Base-by-base conservation (phyloP, 2,329 filamentous ascomycete species). In the Colletotrichum sp. region DNA sequence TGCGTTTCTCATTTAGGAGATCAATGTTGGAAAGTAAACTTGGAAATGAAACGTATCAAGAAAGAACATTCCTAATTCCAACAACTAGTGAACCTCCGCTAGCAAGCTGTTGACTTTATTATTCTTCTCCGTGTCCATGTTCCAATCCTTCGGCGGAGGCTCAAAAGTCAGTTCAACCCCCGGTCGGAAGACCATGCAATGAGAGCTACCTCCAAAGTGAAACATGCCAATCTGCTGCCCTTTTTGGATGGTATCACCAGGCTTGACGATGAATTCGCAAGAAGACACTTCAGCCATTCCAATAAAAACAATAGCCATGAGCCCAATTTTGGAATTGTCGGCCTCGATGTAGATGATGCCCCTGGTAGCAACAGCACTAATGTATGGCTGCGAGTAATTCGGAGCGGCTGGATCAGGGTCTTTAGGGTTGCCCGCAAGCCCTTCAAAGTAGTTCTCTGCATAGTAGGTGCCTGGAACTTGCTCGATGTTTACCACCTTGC, bases 51-150 rank as follows among this genome's bases (percentile, higher is more conserved):
- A 10, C 39, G 3, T 12, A 4, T 48, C 5, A 48, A n/a, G 2
- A n/a, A n/a, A n/a, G 4, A 48, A 43, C 16, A 18, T 18, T 43
- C 16, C 0, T 10, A 0, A 1, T 5, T 43, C 5, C 16, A 0
- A n/a, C 36, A 0, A 43, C 16, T 43, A 10, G 36, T 43, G 36
- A 43, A 43, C 1, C 16, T 18, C 0, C 36, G 36, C 36, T 18
- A 43, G 36, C 36, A 43, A n/a, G 36, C 36, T 43, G 7, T 43
- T 43, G 36, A 43, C 36, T 43, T 43, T 43, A 4, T 43, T 43
- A 1, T 43, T 43, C 36, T 18, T 43, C 16, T 18, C 16, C 36
- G 36, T 43, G 8, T 43, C 5, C 36, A 43, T 43, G 36, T 43
- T 18, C 36, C 36, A 43, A 43, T 43, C 36, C 5, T 43, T 18